phyloP scores from a whole-genome alignment of 2,329 filamentous ascomycete genomes.

The Acrocalymma vagum region DNA sequence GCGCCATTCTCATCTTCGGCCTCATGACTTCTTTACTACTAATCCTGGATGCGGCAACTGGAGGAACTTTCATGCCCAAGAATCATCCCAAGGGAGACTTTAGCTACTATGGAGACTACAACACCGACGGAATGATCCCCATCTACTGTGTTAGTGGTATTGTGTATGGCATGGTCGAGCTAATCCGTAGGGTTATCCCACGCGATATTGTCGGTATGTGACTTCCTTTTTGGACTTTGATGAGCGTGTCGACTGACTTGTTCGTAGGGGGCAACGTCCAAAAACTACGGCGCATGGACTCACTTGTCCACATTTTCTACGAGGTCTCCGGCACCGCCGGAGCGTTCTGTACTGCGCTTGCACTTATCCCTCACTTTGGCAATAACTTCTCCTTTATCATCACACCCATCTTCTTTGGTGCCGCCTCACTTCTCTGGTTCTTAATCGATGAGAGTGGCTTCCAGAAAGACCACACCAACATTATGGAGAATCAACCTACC shows the following conservation, averaged over 20 bases:
- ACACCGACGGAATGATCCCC: slow-evolving; percentile 60
- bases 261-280: slow-evolving; percentile 60
- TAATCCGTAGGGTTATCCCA: slow-evolving; percentile 61
- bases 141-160: slow-evolving; percentile 48
- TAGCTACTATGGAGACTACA: slow-evolving; percentile 58
- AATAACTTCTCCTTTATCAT: slow-evolving; percentile 63
- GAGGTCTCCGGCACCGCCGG: slow-evolving; percentile 59
- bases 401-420: slow-evolving; percentile 57
- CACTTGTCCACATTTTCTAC: slow-evolving; percentile 58
- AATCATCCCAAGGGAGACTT: slow-evolving; percentile 49
- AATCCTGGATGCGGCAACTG: slow-evolving; percentile 59
- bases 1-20: slow-evolving; percentile 56
- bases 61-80: slow-evolving; percentile 52
- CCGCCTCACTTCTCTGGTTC: slow-evolving; percentile 55
- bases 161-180: slow-evolving; percentile 59
- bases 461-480: slow-evolving; percentile 26
- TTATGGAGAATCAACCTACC: slow-evolving; percentile 35
- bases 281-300: slow-evolving; percentile 59
- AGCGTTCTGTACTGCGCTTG: slow-evolving; percentile 59
- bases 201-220: slow-evolving; percentile 61
- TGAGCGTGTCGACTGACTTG: no score
- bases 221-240: no score
- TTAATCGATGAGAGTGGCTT: slow-evolving; percentile 55
- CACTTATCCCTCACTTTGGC: slow-evolving; percentile 59
- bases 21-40: slow-evolving; percentile 58